Percentiles rank a stretch among this genome's conserved stretches.
These are phyloP conservation scores for Ascochyta viciae-villosae DNA, from an alignment of 2,329 filamentous ascomycete species.

Conservation along the genomic window DNA sequence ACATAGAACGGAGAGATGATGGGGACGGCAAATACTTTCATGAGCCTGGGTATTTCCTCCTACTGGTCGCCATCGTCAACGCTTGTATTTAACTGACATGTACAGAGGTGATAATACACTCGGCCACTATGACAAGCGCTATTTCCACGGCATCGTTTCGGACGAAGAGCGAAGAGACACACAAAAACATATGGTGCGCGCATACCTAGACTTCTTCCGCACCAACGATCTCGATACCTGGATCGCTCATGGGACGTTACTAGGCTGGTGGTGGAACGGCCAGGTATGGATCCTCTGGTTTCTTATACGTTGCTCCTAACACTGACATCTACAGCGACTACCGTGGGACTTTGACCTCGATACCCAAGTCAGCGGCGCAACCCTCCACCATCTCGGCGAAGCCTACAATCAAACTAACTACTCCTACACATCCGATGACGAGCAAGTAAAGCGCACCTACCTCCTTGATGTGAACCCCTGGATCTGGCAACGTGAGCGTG, in stretches of 20 bases:
- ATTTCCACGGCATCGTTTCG: conserved; percentile 67
- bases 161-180: conserved; percentile 72
- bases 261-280: conserved; percentile 90
- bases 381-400: conserved; percentile 69
- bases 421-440: conserved; percentile 48
- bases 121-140: conserved; percentile 78
- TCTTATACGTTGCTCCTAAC: background rate
- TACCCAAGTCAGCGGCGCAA: conserved; percentile 75
- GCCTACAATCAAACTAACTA: conserved; percentile 73
- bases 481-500: conserved; percentile 65
- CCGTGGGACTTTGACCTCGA: conserved; percentile 88
- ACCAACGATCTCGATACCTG: conserved; percentile 76
- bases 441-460: conserved; percentile 61
- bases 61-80: background rate
- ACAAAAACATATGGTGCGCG: conserved; percentile 73
- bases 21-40: conserved; percentile 48
- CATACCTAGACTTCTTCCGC: conserved; percentile 73
- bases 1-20: conserved; percentile 14
- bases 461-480: conserved; percentile 81
- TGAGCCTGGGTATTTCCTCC: conserved; percentile 45
- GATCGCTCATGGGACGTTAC: conserved; percentile 83
- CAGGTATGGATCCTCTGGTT: conserved; percentile 50
- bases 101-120: conserved; percentile 58
- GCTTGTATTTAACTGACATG: conserved; percentile 17
- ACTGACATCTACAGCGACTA: conserved; percentile 62